These are phyloP conservation scores for Candolleomyces eurysporus DNA, from an alignment of 768 basidiomycete species.

Conservation along the genomic window DNA sequence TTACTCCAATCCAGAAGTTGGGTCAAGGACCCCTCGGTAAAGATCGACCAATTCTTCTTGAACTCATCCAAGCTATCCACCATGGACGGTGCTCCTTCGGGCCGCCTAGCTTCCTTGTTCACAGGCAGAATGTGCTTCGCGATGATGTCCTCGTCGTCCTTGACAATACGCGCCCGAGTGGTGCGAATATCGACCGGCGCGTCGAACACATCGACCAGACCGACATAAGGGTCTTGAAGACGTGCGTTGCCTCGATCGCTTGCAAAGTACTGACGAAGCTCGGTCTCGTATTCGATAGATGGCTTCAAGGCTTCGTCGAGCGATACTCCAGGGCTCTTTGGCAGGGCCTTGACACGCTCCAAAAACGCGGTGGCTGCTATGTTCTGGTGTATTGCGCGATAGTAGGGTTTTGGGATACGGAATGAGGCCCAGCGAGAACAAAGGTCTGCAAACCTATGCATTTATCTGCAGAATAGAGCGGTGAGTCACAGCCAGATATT, in stretches of 20 bases:
- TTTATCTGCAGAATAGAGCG: too few species aligned
- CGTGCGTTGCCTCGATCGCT: slow-evolving; percentile 46
- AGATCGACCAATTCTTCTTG: slow-evolving; percentile 62
- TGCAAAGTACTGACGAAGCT: slow-evolving; percentile 55
- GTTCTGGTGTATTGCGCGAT: slow-evolving; percentile 10
- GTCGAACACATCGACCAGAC: slow-evolving; percentile 58
- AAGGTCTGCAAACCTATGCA: too few species aligned
- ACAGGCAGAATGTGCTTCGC: slow-evolving; percentile 56
- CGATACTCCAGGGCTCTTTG: slow-evolving; percentile 22
- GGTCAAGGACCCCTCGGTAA: slow-evolving; percentile 59
- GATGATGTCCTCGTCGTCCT: slow-evolving; percentile 33
- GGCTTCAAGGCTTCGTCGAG: slow-evolving; percentile 49
- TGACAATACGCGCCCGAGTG: slow-evolving; percentile 49
- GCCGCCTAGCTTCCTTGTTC: slow-evolving; percentile 37
- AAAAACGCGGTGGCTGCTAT: slow-evolving; percentile 13
- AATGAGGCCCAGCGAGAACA: too few species aligned
- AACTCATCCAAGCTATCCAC: slow-evolving; percentile 53
- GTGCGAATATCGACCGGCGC: slow-evolving; percentile 46
- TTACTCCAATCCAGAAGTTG: slow-evolving; percentile 63
- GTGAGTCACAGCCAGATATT: too few species aligned
- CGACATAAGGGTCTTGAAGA: slow-evolving; percentile 48
- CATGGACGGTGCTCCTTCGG: slow-evolving; percentile 50
- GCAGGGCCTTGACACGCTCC: slow-evolving; percentile 8
- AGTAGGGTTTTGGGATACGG: neutral
- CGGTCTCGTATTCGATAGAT: slow-evolving; percentile 55